Evolutionary conservation across 805 yeast genomes (phyloP).

Genomic region (Metschnikowia reukaufii): DNA sequence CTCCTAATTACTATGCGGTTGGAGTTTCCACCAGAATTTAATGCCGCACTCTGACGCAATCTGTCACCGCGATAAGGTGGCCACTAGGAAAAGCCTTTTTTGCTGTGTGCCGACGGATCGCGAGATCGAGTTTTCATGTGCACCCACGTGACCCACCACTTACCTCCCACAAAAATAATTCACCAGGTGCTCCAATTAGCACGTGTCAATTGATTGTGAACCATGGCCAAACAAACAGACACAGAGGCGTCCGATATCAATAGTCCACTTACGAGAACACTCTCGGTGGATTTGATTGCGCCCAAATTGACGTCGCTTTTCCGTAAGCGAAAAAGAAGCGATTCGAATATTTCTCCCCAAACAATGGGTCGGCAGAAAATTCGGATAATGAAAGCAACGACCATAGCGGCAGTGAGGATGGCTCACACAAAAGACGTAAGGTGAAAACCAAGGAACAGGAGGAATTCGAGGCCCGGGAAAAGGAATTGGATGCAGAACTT

Average conservation of each 20-base stretch:
- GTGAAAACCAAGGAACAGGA: slow-evolving; percentile 29
- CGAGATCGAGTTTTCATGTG: slow-evolving; percentile 8
- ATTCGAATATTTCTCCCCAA: slow-evolving; percentile 14
- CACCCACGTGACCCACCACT: slow-evolving; percentile 9
- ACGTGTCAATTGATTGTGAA: background rate
- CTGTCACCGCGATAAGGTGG: slow-evolving; percentile 4
- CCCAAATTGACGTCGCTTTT: slow-evolving; percentile 34
- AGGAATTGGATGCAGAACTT: slow-evolving; percentile 57
- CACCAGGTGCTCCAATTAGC: background rate
- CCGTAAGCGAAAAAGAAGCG: slow-evolving; percentile 22
- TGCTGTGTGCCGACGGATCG: slow-evolving; percentile 5
- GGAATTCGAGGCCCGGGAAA: slow-evolving; percentile 49
- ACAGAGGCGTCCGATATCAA: slow-evolving; percentile 13
- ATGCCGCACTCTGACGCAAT: background rate
- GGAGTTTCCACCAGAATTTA: too few species aligned
- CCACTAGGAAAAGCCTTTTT: background rate
- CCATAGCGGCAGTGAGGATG: slow-evolving; percentile 10
- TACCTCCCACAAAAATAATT: slow-evolving; percentile 11
- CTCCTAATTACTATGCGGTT: too few species aligned
- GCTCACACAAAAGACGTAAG: slow-evolving; percentile 22
- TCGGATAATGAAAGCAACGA: slow-evolving; percentile 11
- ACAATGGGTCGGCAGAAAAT: slow-evolving; percentile 11
- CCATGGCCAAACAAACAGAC: slow-evolving; percentile 10
- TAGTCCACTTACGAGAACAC: slow-evolving; percentile 30
- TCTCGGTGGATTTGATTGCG: slow-evolving; percentile 42